These are phyloP conservation scores for Parietichytrium sp. DNA, from an alignment of 108 stramenopile genomes.

Conservation along the genomic window DNA sequence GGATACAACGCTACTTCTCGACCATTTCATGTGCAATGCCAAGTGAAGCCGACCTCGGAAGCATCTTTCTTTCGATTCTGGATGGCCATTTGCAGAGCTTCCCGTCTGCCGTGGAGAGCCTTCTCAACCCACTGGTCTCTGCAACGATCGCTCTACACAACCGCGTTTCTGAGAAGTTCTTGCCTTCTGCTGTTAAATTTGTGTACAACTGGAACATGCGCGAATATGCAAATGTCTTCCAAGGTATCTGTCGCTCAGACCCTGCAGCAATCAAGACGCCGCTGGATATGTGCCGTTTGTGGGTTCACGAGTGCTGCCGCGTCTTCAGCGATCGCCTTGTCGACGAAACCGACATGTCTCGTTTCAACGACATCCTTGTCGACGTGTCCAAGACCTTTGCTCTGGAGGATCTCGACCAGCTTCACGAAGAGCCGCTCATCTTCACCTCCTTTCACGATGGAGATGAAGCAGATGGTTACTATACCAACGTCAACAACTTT, in stretches of 20 bases:
- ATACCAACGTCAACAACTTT: not conserved
- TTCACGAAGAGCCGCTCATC: constrained; percentile 54
- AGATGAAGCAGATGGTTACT: not conserved
- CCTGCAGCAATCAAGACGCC: constrained; percentile 67
- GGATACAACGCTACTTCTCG: constrained; percentile 79
- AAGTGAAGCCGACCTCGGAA: constrained; percentile 67
- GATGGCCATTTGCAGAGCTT: constrained; percentile 74
- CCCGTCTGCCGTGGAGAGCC: constrained; percentile 60
- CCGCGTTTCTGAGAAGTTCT: constrained; percentile 70
- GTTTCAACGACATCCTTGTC: constrained; percentile 55
- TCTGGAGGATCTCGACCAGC: constrained; percentile 45
- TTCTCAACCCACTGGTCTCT: constrained; percentile 65
- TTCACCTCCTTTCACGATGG: constrained; percentile 57
- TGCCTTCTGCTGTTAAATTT: constrained; percentile 79
- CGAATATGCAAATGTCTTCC: constrained; percentile 80
- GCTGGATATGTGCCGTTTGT: constrained; percentile 62
- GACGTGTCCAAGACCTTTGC: constrained; percentile 36
- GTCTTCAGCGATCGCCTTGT: constrained; percentile 77
- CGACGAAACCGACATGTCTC: constrained; percentile 59
- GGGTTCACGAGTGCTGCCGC: constrained; percentile 76
- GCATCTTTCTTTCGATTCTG: constrained; percentile 76
- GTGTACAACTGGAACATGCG: constrained; percentile 93
- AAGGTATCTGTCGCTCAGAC: constrained; percentile 70
- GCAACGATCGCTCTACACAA: constrained; percentile 75
- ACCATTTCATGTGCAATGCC: constrained; percentile 78